Percentiles rank a stretch among this genome's conserved stretches.
Conservation (phyloP, 169 alveolate genomes). For the Sarcocystis neurona region DNA sequence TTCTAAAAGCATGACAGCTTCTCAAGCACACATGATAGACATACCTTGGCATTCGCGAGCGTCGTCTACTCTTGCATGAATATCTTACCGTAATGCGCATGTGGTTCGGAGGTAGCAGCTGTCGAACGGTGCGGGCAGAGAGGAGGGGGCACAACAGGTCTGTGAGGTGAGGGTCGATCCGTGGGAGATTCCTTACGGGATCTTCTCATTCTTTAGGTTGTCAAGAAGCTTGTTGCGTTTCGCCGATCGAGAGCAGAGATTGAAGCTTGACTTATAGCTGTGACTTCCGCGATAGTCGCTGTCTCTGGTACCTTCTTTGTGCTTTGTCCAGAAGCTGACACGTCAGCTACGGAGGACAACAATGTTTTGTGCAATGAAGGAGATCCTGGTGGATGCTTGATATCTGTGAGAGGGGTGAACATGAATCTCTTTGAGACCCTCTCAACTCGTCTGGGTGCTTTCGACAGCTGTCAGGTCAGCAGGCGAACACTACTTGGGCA, state of each 20-base stretch:
- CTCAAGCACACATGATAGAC: no score
- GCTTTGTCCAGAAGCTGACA: neutral
- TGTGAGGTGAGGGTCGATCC: no score
- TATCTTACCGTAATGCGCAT: no score
- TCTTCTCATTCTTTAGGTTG: neutral
- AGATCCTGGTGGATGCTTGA: neutral
- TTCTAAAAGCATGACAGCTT: no score
- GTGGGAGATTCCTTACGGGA: no score
- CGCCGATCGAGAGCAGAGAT: neutral
- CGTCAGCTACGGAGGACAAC: neutral
- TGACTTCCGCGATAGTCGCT: neutral
- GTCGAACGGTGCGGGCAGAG: no score
- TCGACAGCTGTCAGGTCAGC: neutral
- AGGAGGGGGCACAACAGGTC: no score
- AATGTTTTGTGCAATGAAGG: neutral
- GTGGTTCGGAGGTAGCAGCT: no score
- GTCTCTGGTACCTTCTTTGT: neutral
- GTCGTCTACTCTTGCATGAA: no score
- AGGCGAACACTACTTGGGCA: neutral
- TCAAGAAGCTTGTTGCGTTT: neutral
- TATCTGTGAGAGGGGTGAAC: neutral
- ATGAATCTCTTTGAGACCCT: conserved; percentile 12
- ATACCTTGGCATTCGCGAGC: no score
- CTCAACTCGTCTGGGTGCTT: neutral
- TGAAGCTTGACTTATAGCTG: neutral